These are phyloP conservation scores for Pleodorina starrii DNA, from an alignment of 139 green algal genomes.

Conservation along the genomic window DNA sequence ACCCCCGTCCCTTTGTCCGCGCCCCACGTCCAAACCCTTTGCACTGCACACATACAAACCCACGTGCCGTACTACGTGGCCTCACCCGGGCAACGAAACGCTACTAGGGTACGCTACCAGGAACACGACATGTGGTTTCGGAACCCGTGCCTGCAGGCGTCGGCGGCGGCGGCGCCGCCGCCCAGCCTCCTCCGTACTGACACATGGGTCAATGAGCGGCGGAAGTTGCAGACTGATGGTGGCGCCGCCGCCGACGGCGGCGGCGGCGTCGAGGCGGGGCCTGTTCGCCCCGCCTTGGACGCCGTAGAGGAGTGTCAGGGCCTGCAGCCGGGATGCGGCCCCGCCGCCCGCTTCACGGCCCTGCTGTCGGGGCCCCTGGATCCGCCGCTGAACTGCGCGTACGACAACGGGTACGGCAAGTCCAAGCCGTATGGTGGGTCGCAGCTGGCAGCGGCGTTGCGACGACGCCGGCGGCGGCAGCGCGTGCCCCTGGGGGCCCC, in stretches of 20 bases:
- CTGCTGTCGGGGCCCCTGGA: conserved; percentile 14
- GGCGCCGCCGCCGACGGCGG: not conserved
- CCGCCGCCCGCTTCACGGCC: not conserved
- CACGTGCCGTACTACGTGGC: too few relatives aligned
- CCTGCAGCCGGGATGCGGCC: not conserved
- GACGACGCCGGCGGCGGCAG: too few relatives aligned
- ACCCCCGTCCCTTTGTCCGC: too few relatives aligned
- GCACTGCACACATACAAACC: too few relatives aligned
- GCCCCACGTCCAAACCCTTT: too few relatives aligned
- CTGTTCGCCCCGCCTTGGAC: not conserved
- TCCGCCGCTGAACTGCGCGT: not conserved
- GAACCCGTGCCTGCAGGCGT: not conserved
- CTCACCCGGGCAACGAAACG: too few relatives aligned
- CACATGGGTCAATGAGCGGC: not conserved
- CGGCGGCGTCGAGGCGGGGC: not conserved
- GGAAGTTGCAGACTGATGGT: not conserved
- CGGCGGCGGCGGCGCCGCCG: not conserved
- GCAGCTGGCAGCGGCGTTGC: too few relatives aligned
- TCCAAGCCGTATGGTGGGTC: not conserved
- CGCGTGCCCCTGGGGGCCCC: too few relatives aligned
- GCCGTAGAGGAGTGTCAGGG: not conserved
- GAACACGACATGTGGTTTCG: too few relatives aligned
- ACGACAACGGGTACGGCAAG: not conserved
- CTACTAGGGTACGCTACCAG: too few relatives aligned
- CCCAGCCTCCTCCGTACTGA: not conserved